A percentile compares a stretch with the other conserved stretches of the same genome.
These are phyloP conservation scores for Miscanthus lutarioriparius DNA, from an alignment of 176 grass and related monocot genomes.

Conservation along the genomic window DNA sequence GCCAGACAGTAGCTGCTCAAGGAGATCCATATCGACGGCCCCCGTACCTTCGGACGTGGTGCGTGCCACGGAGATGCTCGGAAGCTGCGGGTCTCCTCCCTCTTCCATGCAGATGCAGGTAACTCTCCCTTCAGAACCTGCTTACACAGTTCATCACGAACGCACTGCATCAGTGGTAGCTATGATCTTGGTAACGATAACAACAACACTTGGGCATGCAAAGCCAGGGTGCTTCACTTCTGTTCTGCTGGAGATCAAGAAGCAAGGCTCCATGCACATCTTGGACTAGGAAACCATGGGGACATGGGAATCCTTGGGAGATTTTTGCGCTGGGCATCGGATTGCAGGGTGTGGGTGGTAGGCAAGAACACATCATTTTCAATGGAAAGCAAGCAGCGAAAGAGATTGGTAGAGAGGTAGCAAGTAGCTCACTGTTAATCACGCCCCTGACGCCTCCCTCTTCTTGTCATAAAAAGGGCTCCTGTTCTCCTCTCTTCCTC, in stretches of 20 bases:
- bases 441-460: conserved; percentile 30
- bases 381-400: conserved; percentile 50
- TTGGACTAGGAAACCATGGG: conserved; percentile 22
- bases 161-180: conserved; percentile 31
- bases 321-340: conserved; percentile 29
- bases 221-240: conserved; percentile 29
- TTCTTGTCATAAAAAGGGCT: conserved; percentile 28
- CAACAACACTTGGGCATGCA: conserved; percentile 32
- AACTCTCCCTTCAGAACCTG: conserved; percentile 50
- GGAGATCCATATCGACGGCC: conserved; percentile 68
- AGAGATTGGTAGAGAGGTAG: conserved; percentile 50
- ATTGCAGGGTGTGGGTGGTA: conserved; percentile 24
- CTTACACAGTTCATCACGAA: conserved; percentile 45
- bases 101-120: conserved; percentile 74
- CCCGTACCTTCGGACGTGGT: conserved; percentile 41
- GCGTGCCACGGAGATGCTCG: conserved; percentile 41
- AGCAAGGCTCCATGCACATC: conserved; percentile 40
- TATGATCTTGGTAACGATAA: conserved; percentile 19
- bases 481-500: conserved; percentile 28
- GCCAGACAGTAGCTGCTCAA: conserved; percentile 71
- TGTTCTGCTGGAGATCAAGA: conserved; percentile 35
- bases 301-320: conserved; percentile 9
- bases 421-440: conserved; percentile 54
- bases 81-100: conserved; percentile 39
- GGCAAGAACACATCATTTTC: conserved; percentile 52